Evolutionary conservation across 2,329 filamentous ascomycete species (phyloP), one percentile per base, ranked within the genome.

Genomic region (Talaromyces pinophilus): DNA sequence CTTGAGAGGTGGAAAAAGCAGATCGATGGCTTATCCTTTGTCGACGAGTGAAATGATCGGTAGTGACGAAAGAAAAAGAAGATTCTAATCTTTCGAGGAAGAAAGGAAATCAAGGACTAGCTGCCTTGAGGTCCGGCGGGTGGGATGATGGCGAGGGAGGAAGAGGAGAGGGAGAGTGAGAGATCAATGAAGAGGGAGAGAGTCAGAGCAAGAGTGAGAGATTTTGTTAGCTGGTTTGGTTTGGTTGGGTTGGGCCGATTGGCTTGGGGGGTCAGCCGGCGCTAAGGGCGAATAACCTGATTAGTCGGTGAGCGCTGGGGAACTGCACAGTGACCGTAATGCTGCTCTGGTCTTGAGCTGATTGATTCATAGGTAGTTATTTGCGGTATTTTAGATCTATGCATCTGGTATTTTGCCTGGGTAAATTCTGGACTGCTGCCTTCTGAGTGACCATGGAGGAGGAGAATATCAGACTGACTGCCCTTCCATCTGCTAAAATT

Each of bases 221-320:
- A 46, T 64, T 64, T 64, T 64, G 62, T 48, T 57, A 54, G 60
- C 3, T 54, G 61, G 33, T 55, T 55, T 25, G 25, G 25, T 25
- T 25, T n/a, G 52, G 50, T 54, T 52, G 25, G 54, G 50, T 30
- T 55, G 11, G 50, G 30, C 52, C 11, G 54, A 17, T 15, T 10
- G 30, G 33, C 13, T 3, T 22, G 57, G 40, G 5, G 22, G 40
- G 57, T 17, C 28, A 40, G 38, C 62, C 62, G 57, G 64, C 59
- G 64, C 64, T 66, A 66, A 66, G 59, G 42, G 50, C 50, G 28
- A 61, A 54, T 57, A 57, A 30, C 35, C 46, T 38, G 64, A 38
- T 48, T 48, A 62, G 64, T 66, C 64, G 64, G 64, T 66, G 64
- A 66, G 64, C 38, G 38, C 57, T 57, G 33, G 25, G 54, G 8